Conservation (phyloP, 2,329 filamentous ascomycete genomes). For the Graphilbum ipis-grandicollis region DNA sequence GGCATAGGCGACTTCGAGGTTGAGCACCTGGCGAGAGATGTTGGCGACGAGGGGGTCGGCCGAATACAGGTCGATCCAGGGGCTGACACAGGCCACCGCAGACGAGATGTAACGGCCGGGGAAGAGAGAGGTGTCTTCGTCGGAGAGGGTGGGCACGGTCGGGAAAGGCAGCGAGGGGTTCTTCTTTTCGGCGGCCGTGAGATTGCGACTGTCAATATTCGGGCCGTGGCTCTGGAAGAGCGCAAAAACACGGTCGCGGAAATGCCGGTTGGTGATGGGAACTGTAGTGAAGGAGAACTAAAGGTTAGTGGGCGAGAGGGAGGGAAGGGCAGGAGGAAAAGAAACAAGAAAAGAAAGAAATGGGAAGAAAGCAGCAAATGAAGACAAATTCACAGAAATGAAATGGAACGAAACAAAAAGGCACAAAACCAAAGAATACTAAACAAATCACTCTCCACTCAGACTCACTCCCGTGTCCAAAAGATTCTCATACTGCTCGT, state of each 20-base stretch:
- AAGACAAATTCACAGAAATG: too few species aligned
- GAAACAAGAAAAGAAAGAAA: too few species aligned
- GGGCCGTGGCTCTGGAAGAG: slow-evolving; percentile 40
- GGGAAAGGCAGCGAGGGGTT: slow-evolving; percentile 34
- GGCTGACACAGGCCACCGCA: slow-evolving; percentile 62
- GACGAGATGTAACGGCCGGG: slow-evolving; percentile 54
- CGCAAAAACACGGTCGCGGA: slow-evolving; percentile 49
- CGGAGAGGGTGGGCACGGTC: slow-evolving; percentile 51
- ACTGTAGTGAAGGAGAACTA: slow-evolving; percentile 68
- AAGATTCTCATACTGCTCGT: slow-evolving; percentile 47
- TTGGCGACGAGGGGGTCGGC: slow-evolving; percentile 67
- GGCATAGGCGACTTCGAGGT: slow-evolving; percentile 83
- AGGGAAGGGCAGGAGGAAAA: too few species aligned
- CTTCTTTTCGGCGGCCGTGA: slow-evolving; percentile 19
- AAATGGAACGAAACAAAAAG: too few species aligned
- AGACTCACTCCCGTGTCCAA: slow-evolving; percentile 52
- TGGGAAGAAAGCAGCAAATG: too few species aligned
- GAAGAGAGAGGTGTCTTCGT: slow-evolving; percentile 60
- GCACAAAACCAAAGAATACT: too few species aligned
- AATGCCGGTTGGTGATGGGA: slow-evolving; percentile 59
- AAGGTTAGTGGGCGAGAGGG: too few species aligned
- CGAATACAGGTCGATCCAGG: slow-evolving; percentile 85
- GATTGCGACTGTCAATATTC: slow-evolving; percentile 16
- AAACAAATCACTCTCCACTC: too few species aligned
- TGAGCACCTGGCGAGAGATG: slow-evolving; percentile 76